Evolutionary conservation across 805 yeast genomes (phyloP), one percentile per base, ranked within the genome.

Genomic region (Cyberlindnera saturnus): DNA sequence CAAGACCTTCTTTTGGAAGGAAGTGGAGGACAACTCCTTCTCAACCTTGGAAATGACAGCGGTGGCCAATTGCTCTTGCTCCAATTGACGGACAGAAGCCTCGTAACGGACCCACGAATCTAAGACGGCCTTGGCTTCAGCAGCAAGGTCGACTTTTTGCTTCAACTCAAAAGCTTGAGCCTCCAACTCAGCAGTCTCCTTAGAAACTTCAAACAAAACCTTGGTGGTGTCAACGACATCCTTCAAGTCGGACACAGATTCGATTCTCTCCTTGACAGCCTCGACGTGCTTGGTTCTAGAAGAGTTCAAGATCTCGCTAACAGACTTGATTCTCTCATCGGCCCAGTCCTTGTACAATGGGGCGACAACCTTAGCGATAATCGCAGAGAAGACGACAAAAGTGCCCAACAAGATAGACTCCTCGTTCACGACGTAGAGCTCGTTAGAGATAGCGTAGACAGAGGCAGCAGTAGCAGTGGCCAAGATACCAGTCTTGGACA

Each of bases 51-150:
- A 73, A 65, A 89, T 86, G 53, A 93, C 96, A 46, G 89, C 62
- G 63, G 85, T 72, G 56, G 95, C 81, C 61, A 93, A 81, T 70
- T 87, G 96, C 70, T 82, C 78, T 77, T 93, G 99, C 77, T 93
- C 96, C 64, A 81, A 72, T 75, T 88, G 96, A 75, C 97, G 91
- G 56, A 90, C 93, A 66, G 88, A 89, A 56, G 87, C 84, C 77
- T 93, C 99, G 71, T 86, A 86, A 80, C 98, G 87, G 60, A 90
- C 97, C 99, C 99, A 93, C 14, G 98, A 88, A 73, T 93, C 99
- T 65, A 93, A 81, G 48, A 91, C 96, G 45, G 93, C 73, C 75
- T 86, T 89, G 62, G 98, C 98, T 76, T 89, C 96, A 50, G 73
- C 59, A 45, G 95, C 91, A 55, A 89, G 78, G 51, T 82, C 89